Conservation (phyloP, 2,329 filamentous ascomycete genomes). For the Diplocarpon mali region DNA sequence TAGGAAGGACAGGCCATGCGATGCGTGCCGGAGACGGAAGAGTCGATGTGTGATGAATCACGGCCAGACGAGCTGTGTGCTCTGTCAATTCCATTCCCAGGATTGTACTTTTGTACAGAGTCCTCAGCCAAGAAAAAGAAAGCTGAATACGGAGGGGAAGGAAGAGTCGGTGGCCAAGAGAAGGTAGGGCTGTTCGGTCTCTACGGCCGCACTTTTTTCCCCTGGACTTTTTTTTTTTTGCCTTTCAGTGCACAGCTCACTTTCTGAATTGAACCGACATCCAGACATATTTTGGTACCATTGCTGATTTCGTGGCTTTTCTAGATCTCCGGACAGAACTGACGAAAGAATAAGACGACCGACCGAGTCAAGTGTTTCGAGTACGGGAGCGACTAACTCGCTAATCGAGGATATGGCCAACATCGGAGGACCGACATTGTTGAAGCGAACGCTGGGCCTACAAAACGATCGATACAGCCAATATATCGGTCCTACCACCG, state of each 20-base stretch:
- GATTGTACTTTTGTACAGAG: constrained; percentile 71
- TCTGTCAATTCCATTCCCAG: constrained; percentile 67
- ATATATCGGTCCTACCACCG: constrained; percentile 73
- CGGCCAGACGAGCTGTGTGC: constrained; percentile 58
- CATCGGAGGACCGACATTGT: constrained; percentile 52
- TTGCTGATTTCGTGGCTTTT: constrained; percentile 13
- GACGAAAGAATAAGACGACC: constrained; percentile 42
- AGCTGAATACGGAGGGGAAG: constrained; percentile 47
- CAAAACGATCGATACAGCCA: constrained; percentile 71
- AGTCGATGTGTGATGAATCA: constrained; percentile 71
- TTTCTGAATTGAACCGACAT: constrained; percentile 9
- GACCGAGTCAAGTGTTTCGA: constrained; percentile 48
- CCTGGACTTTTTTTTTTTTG: no score
- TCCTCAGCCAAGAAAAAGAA: constrained; percentile 69
- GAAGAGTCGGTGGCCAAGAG: constrained; percentile 54
- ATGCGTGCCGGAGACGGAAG: constrained; percentile 63
- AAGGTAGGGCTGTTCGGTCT: constrained; percentile 42
- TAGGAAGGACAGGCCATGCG: constrained; percentile 48
- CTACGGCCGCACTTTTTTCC: background rate
- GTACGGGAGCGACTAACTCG: constrained; percentile 49
- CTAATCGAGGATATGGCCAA: constrained; percentile 62
- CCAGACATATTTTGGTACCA: background rate
- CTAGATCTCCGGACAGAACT: constrained; percentile 46
- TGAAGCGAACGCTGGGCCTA: constrained; percentile 62
- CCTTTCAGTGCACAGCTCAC: constrained; percentile 7